A percentile compares a stretch with the other conserved stretches of the same genome.
Conservation (phyloP, 306 rosid species). For the Casuarina cunninghamiana region DNA sequence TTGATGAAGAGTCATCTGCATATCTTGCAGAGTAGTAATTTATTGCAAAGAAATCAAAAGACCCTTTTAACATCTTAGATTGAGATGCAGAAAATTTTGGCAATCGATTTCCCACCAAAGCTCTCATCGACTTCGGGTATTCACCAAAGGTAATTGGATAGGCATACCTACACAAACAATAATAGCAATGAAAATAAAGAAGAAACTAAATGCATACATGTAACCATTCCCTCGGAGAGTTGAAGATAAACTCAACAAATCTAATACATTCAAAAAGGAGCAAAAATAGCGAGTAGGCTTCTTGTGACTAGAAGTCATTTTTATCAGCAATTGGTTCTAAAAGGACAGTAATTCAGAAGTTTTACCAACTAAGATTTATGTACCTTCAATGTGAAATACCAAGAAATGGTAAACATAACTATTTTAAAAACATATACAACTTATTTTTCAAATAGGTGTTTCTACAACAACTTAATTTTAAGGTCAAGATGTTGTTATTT, state of each 20-base stretch:
- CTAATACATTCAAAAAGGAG: background rate
- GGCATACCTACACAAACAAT: constrained; percentile 10
- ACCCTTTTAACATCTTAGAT: constrained; percentile 16
- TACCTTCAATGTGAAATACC: too few species aligned
- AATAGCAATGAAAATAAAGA: background rate
- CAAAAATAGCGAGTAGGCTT: background rate
- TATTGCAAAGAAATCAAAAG: constrained; percentile 32
- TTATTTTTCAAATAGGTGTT: too few species aligned
- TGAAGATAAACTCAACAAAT: background rate
- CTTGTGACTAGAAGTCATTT: background rate
- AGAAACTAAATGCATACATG: background rate
- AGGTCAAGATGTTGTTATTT: too few species aligned
- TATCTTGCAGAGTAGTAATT: constrained; percentile 28
- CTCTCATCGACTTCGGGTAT: constrained; percentile 23
- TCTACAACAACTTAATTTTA: too few species aligned
- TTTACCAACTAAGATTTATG: too few species aligned
- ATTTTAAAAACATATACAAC: too few species aligned
- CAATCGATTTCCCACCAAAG: constrained; percentile 20
- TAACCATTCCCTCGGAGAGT: background rate
- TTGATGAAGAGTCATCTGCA: constrained; percentile 18
- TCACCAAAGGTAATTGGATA: constrained; percentile 26
- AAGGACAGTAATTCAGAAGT: too few species aligned
- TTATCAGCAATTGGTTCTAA: too few species aligned
- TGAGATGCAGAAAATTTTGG: constrained; percentile 25
- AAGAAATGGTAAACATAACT: too few species aligned